A percentile compares a stretch with the other conserved stretches of the same genome.
These are phyloP conservation scores for Xerocomellus dryophilus DNA, from an alignment of 768 basidiomycete genomes.

Conservation along the genomic window DNA sequence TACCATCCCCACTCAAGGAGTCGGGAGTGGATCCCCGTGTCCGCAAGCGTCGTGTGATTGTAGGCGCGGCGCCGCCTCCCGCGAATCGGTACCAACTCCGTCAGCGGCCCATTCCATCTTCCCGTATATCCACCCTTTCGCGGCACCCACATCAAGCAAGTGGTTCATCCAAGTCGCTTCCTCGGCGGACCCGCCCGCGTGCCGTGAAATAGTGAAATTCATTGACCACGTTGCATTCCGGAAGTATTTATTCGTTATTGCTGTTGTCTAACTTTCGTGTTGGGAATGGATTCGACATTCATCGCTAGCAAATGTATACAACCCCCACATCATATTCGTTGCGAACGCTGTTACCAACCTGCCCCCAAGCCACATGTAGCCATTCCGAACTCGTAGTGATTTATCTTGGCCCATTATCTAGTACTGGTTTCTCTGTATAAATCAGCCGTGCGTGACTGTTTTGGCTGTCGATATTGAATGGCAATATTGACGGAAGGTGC, in stretches of 20 bases:
- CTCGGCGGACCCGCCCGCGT: conserved; percentile 14
- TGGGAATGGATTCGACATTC: conserved; percentile 6
- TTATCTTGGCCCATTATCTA: no score
- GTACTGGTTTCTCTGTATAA: background rate
- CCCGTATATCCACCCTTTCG: conserved; percentile 12
- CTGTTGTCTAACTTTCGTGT: conserved; percentile 29
- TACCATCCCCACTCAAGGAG: conserved; percentile 9
- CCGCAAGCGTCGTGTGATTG: conserved; percentile 12
- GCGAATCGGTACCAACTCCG: conserved; percentile 31
- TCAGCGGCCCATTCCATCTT: conserved; percentile 24
- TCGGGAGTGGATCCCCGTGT: background rate
- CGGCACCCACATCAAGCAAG: conserved; percentile 18
- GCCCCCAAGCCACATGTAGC: conserved; percentile 4
- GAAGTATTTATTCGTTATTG: conserved; percentile 36
- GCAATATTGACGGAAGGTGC: no score
- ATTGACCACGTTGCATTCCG: background rate
- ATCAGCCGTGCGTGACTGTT: background rate
- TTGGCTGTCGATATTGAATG: no score
- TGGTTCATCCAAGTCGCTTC: conserved; percentile 12
- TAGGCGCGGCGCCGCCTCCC: conserved; percentile 4
- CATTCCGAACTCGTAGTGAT: background rate
- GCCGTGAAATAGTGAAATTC: conserved; percentile 4
- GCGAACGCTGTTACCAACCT: background rate
- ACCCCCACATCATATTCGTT: background rate
- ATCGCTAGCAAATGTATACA: conserved; percentile 3